Evolutionary conservation across 176 grass and related monocot species (phyloP).

Genomic region (Melocanna baccifera): DNA sequence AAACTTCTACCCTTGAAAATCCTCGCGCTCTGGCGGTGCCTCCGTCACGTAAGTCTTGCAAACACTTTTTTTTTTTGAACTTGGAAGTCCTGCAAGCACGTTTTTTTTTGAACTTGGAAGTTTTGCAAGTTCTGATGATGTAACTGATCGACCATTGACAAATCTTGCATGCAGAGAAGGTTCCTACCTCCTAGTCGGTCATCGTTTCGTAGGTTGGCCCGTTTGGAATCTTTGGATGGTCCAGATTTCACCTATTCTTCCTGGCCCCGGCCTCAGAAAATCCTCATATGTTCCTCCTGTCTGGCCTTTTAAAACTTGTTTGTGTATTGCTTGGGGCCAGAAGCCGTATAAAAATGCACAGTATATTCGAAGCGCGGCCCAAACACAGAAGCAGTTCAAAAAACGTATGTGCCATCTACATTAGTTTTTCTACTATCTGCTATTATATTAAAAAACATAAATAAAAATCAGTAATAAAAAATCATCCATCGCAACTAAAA

Average conservation of each 20-base stretch:
- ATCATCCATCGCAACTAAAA: no score
- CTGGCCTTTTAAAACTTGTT: no score
- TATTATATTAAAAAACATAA: fast-evolving
- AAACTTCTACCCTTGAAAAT: not conserved
- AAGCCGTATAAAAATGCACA: not conserved
- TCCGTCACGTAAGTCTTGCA: not conserved
- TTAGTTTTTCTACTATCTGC: fast-evolving
- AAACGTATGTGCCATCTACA: no score
- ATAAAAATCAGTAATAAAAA: no score
- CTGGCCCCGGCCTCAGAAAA: no score
- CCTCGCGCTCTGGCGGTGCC: not conserved
- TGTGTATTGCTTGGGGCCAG: no score
- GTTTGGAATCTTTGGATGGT: not conserved
- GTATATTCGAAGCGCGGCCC: not conserved
- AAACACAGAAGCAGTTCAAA: not conserved
- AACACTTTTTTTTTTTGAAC: not conserved
- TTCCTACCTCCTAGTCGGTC: not conserved
- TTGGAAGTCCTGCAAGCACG: not conserved
- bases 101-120: not conserved
- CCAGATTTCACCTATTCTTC: not conserved
- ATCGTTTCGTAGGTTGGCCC: not conserved
- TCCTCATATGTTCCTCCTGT: no score
- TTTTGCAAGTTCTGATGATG: not conserved
- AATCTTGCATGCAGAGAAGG: not conserved
- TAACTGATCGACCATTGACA: not conserved